Conservation (phyloP, 352 stramenopile genomes). For the Globisporangium barbulae region DNA sequence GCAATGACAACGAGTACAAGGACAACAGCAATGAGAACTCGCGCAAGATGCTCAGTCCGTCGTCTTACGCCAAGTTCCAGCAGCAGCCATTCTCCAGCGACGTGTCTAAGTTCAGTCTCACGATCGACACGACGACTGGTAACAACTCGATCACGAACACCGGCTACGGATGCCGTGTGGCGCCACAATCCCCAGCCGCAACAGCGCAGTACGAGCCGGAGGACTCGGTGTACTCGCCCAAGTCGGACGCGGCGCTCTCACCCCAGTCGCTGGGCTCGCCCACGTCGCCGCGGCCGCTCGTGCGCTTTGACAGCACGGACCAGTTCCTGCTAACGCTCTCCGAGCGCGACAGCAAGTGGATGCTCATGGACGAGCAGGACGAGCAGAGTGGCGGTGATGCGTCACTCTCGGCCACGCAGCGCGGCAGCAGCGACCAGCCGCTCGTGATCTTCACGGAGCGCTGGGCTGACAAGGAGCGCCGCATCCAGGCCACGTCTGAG, state of each 20-base stretch:
- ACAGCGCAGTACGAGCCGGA: slow-evolving; percentile 6
- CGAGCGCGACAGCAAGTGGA: slow-evolving; percentile 63
- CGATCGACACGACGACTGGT: slow-evolving; percentile 41
- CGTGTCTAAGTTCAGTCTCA: slow-evolving; percentile 31
- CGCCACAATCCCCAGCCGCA: slow-evolving; percentile 3
- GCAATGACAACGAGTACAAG: slow-evolving; percentile 1
- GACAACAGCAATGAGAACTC: slow-evolving; percentile 10
- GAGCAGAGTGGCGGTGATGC: slow-evolving; percentile 17
- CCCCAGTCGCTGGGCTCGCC: slow-evolving; percentile 57
- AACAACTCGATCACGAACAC: background rate
- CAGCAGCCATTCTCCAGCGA: slow-evolving; percentile 29
- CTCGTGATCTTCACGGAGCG: slow-evolving; percentile 93
- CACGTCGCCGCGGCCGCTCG: slow-evolving; percentile 48
- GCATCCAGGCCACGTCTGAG: slow-evolving; percentile 85
- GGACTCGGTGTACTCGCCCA: slow-evolving; percentile 51
- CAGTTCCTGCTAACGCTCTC: slow-evolving; percentile 63
- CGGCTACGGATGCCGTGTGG: slow-evolving; percentile 12
- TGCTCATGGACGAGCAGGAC: slow-evolving; percentile 52
- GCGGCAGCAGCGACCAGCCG: slow-evolving; percentile 33
- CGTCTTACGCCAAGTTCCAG: slow-evolving; percentile 10
- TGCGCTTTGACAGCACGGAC: slow-evolving; percentile 77
- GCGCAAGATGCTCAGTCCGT: slow-evolving; percentile 3
- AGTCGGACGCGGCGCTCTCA: slow-evolving; percentile 52
- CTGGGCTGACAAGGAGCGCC: slow-evolving; percentile 93
- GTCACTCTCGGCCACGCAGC: slow-evolving; percentile 12